Evolutionary conservation across 2,329 filamentous ascomycete species (phyloP).

Genomic region (Zymoseptoria crescenta): DNA sequence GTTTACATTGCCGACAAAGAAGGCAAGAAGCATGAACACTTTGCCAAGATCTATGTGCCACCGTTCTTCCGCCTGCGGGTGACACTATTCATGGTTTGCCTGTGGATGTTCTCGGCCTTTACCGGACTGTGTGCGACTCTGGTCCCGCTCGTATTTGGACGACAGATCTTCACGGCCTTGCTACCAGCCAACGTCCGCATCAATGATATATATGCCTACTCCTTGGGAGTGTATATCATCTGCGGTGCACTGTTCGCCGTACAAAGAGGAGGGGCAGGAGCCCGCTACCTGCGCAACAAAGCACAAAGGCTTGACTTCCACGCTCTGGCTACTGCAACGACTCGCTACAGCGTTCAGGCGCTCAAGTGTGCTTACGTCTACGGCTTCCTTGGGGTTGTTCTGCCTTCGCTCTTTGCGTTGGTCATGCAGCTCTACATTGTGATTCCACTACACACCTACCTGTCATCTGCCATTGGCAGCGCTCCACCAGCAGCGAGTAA

Average conservation of each 20-base stretch:
- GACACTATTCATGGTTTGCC: conserved; percentile 74
- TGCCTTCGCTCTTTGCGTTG: conserved; percentile 72
- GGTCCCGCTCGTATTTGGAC: conserved; percentile 76
- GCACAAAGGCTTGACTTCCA: conserved; percentile 14
- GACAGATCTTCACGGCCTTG: conserved; percentile 64
- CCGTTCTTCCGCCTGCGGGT: conserved; percentile 76
- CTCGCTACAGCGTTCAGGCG: conserved; percentile 27
- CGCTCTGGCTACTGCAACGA: conserved; percentile 18
- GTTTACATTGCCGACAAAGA: conserved; percentile 28
- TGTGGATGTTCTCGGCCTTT: conserved; percentile 87
- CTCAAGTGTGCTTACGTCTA: conserved; percentile 66
- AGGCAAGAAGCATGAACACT: conserved; percentile 37
- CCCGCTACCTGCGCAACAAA: conserved; percentile 11
- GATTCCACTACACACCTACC: conserved; percentile 76
- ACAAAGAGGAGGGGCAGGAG: conserved; percentile 13
- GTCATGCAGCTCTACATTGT: conserved; percentile 83
- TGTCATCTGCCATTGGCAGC: conserved; percentile 29
- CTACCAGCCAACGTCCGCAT: conserved; percentile 65
- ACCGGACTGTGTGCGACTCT: conserved; percentile 83
- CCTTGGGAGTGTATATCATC: conserved; percentile 75
- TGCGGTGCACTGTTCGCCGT: conserved; percentile 57
- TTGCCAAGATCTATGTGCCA: conserved; percentile 60
- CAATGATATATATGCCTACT: conserved; percentile 96
- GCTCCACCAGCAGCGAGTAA: neutral
- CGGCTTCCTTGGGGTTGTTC: conserved; percentile 62